A percentile compares a stretch with the other conserved stretches of the same genome.
Conservation (phyloP, 495 filamentous ascomycete genomes). For the Aspergillus biplanus region DNA sequence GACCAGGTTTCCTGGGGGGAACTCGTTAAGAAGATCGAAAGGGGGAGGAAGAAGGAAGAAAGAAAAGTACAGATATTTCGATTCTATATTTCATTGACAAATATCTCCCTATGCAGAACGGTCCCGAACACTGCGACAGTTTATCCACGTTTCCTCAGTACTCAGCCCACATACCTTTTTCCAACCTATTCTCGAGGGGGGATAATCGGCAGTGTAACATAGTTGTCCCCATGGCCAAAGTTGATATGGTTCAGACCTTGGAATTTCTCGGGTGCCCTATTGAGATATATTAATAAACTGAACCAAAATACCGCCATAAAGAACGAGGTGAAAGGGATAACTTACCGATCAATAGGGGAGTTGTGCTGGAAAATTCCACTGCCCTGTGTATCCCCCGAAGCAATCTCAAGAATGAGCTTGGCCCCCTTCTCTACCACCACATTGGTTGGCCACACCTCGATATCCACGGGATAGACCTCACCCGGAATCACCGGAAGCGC, state of each 20-base stretch:
- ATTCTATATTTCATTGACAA: background rate
- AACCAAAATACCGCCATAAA: background rate
- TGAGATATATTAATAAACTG: background rate
- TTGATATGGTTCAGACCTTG: slow-evolving; percentile 58
- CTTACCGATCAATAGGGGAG: slow-evolving; percentile 47
- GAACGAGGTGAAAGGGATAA: background rate
- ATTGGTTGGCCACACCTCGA: slow-evolving; percentile 73
- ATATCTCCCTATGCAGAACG: background rate
- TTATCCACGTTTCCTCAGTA: background rate
- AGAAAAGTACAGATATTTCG: background rate
- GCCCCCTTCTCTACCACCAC: slow-evolving; percentile 57
- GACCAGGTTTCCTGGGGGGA: background rate
- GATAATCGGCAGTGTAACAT: slow-evolving; percentile 59
- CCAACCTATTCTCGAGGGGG: slow-evolving; percentile 30
- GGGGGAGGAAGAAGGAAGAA: too few relatives aligned
- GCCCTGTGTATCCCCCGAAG: slow-evolving; percentile 64
- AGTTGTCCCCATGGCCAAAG: slow-evolving; percentile 58
- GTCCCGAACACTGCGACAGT: background rate
- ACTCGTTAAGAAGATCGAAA: background rate
- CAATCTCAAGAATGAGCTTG: slow-evolving; percentile 60
- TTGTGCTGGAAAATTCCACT: slow-evolving; percentile 61
- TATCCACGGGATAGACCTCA: slow-evolving; percentile 63
- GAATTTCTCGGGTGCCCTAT: slow-evolving; percentile 48
- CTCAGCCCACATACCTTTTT: background rate
- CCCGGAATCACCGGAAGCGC: slow-evolving; percentile 55